A percentile compares a stretch with the other conserved stretches of the same genome.
Conservation (phyloP, 805 yeast species). For the Teunomyces lycoperdinae region DNA sequence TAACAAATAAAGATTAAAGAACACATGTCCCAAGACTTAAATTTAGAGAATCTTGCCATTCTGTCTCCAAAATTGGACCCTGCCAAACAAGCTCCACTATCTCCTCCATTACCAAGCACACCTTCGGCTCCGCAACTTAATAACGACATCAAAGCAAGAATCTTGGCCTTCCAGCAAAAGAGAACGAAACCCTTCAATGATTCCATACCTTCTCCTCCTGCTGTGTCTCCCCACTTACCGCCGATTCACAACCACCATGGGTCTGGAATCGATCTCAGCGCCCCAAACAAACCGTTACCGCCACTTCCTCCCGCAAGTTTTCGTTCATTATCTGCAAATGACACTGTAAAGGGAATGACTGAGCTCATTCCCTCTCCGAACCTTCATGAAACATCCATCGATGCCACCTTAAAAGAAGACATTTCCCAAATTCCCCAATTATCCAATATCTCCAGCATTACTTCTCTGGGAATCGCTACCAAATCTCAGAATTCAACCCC, state of each 20-base stretch:
- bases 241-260: slow-evolving; percentile 14
- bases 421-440: neutral
- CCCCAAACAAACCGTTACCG: slow-evolving; percentile 22
- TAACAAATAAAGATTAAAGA: neutral
- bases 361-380: slow-evolving; percentile 10
- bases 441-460: neutral
- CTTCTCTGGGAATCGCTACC: slow-evolving; percentile 1
- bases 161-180: slow-evolving; percentile 83
- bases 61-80: slow-evolving; percentile 2
- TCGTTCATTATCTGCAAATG: slow-evolving; percentile 11
- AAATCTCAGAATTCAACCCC: slow-evolving; percentile 5
- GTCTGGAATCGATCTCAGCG: neutral
- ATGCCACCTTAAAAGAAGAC: neutral
- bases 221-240: neutral
- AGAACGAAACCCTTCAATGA: slow-evolving; percentile 34
- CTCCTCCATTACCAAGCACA: slow-evolving; percentile 4
- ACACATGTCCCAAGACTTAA: neutral
- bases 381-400: neutral
- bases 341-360: slow-evolving; percentile 2
- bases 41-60: neutral
- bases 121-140: slow-evolving; percentile 11
- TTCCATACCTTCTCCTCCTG: slow-evolving; percentile 10
- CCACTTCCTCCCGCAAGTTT: slow-evolving; percentile 19
- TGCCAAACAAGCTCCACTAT: slow-evolving; percentile 3
- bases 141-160: slow-evolving; percentile 82